A percentile compares a stretch with the other conserved stretches of the same genome.
Conservation (phyloP, 2,329 filamentous ascomycete species). For the Chrysoporthe austroafricana region DNA sequence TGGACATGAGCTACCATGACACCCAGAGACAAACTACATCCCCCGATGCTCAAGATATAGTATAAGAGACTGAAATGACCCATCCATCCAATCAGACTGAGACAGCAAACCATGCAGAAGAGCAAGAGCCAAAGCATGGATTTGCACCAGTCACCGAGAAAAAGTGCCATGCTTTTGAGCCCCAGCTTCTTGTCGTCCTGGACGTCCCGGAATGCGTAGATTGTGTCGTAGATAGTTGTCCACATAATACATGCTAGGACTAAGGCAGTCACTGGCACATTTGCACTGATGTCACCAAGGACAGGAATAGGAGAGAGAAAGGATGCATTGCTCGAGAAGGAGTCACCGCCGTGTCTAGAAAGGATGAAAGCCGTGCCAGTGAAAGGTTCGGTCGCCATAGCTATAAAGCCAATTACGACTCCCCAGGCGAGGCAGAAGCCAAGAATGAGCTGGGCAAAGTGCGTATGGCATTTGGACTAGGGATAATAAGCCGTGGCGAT, state of each 20-base stretch:
- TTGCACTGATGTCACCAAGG: no score
- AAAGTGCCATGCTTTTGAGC: constrained; percentile 40
- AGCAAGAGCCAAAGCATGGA: background rate
- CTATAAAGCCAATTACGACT: background rate
- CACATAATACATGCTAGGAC: constrained; percentile 32
- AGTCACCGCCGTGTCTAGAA: no score
- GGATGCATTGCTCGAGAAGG: background rate
- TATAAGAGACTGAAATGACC: no score
- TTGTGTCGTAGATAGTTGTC: constrained; percentile 42
- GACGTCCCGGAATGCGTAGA: constrained; percentile 42
- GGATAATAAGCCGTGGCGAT: constrained; percentile 39
- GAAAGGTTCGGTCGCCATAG: no score
- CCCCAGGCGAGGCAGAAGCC: constrained; percentile 38
- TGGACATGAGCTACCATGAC: background rate
- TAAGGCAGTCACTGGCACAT: constrained; percentile 4
- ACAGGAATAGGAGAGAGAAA: background rate
- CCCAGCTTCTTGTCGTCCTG: constrained; percentile 39
- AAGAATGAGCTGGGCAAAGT: constrained; percentile 41
- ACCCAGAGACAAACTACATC: no score
- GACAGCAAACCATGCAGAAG: background rate
- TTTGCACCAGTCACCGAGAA: constrained; percentile 35
- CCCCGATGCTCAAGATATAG: no score
- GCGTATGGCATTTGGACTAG: constrained; percentile 41
- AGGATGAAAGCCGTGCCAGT: no score
- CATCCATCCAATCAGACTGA: no score